These are phyloP conservation scores for Letharia columbiana DNA, from an alignment of 495 filamentous ascomycete genomes.

Conservation along the genomic window DNA sequence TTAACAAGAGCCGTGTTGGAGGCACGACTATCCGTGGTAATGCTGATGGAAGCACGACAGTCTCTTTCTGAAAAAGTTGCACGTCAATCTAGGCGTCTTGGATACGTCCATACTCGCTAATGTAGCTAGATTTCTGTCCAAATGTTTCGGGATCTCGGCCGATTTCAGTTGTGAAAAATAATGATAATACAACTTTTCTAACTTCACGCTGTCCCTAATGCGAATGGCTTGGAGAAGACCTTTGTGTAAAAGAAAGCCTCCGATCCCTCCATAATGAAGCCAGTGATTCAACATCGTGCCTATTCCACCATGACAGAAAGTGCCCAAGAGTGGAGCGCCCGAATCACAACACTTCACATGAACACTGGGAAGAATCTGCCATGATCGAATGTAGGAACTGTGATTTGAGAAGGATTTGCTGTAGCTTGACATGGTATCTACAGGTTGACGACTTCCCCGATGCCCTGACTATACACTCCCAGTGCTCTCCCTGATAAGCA, in stretches of 20 bases:
- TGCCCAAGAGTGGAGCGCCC: neutral
- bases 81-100: slow-evolving; percentile 15
- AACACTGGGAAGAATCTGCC: neutral
- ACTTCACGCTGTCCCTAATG: neutral
- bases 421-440: neutral
- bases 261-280: neutral
- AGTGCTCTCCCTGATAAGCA: neutral
- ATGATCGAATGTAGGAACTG: neutral
- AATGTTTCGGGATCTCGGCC: neutral
- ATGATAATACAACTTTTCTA: slow-evolving; percentile 1
- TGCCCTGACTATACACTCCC: neutral
- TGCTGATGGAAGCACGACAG: neutral
- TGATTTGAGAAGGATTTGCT: neutral
- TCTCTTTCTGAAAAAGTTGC: neutral
- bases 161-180: slow-evolving; percentile 4
- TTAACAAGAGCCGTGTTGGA: too few relatives aligned
- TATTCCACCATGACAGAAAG: neutral
- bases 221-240: neutral
- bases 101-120: slow-evolving; percentile 12
- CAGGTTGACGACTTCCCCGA: neutral
- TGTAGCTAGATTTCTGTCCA: slow-evolving; percentile 11
- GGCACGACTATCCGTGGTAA: neutral
- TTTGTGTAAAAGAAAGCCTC: neutral
- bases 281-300: neutral
- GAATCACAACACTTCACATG: neutral